Evolutionary conservation across 768 basidiomycete species (phyloP).

Genomic region (Kwoniella sp.): DNA sequence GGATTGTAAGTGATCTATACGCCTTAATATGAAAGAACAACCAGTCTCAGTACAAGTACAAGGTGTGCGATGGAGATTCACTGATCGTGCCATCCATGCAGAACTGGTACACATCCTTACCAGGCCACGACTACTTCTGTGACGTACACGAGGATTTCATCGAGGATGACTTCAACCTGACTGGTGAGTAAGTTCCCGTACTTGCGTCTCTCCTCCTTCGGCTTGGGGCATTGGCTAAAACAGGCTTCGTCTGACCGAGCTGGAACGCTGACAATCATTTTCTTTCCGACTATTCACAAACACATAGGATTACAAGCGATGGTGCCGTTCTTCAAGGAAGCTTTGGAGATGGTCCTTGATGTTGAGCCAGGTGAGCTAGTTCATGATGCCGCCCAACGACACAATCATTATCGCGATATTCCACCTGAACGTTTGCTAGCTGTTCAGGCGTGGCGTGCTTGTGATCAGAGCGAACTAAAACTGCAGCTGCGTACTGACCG

Average conservation of each 20-base stretch:
- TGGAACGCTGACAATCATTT: background rate
- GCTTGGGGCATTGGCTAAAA: constrained; percentile 1
- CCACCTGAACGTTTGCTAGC: no score
- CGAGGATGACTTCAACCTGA: constrained; percentile 99
- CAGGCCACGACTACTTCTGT: constrained; percentile 89
- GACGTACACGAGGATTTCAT: constrained; percentile 98
- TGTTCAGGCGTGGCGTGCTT: no score
- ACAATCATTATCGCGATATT: background rate
- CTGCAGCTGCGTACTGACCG: no score
- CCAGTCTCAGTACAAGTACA: background rate
- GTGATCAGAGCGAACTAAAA: background rate
- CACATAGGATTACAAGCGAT: constrained; percentile 50
- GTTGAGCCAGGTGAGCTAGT: constrained; percentile 90
- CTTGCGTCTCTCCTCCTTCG: background rate
- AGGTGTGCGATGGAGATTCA: background rate
- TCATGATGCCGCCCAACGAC: no score
- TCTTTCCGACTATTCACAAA: background rate
- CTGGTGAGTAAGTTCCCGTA: constrained; percentile 61
- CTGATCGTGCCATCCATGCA: no score
- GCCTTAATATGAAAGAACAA: background rate
- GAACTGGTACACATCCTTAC: constrained; percentile 55
- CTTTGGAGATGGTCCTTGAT: constrained; percentile 99
- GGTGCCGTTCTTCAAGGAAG: constrained; percentile 99
- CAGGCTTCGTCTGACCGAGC: no score
- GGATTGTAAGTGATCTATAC: constrained; percentile 47